Percentiles rank a stretch among this genome's conserved stretches.
Conservation (phyloP, 2,329 filamentous ascomycete species). For the Sporothrix protearum region DNA sequence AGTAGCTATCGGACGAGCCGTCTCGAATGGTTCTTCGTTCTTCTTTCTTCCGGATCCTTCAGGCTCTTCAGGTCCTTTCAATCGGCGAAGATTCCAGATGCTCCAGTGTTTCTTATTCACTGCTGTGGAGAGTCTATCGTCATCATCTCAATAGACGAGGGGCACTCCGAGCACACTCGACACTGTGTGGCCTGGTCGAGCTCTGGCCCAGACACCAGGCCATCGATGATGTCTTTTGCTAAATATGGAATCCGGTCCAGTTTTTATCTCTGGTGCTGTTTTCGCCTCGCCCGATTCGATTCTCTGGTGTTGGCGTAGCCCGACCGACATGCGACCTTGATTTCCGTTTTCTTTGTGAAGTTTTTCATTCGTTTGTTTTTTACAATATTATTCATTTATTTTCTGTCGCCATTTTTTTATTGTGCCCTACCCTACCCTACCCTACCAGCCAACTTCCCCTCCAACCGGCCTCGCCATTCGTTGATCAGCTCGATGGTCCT, state of each 20-base stretch:
- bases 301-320: not conserved
- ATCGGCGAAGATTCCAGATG: not conserved
- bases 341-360: not conserved
- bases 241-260: slow-evolving; percentile 1
- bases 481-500: not conserved
- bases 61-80: not conserved
- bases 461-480: not conserved
- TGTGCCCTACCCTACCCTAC: not conserved
- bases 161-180: not conserved
- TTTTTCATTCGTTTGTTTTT: too few species aligned
- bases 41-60: not conserved
- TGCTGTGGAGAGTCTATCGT: not conserved
- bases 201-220: not conserved
- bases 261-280: not conserved
- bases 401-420: not conserved
- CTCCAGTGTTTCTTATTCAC: slow-evolving; percentile 9
- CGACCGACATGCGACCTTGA: too few species aligned
- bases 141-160: not conserved
- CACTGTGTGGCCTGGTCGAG: not conserved
- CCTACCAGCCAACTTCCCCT: not conserved
- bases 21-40: not conserved
- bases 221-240: slow-evolving; percentile 1
- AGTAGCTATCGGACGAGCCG: not conserved
- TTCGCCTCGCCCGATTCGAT: not conserved
- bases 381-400: not conserved